These are phyloP conservation scores for Hydnomerulius pinastri DNA, from an alignment of 768 basidiomycete species.

Conservation along the genomic window DNA sequence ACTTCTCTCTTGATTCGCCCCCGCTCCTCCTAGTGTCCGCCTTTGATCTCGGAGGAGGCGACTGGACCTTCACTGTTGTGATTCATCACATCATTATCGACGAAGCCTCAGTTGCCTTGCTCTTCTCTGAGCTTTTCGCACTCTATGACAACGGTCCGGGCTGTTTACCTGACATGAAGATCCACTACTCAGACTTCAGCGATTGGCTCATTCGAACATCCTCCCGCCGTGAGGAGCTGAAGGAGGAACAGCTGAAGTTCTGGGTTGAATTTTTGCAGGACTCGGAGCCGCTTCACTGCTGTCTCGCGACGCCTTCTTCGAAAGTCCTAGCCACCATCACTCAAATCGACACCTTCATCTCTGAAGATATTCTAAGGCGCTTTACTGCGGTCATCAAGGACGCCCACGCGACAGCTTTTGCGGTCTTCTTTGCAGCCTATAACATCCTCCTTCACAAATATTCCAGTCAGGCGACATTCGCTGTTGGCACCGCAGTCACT, in stretches of 20 bases:
- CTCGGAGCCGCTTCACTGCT: slow-evolving; percentile 12
- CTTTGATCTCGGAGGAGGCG: slow-evolving; percentile 12
- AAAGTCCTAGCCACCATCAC: slow-evolving; percentile 7
- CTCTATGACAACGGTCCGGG: slow-evolving; percentile 10
- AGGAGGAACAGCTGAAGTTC: slow-evolving; percentile 8
- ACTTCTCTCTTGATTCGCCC: slow-evolving; percentile 8
- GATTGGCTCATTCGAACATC: slow-evolving; percentile 12
- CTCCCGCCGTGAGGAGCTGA: slow-evolving; percentile 5
- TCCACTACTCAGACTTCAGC: slow-evolving; percentile 18
- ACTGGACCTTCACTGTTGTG: slow-evolving; percentile 10
- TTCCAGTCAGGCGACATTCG: slow-evolving; percentile 10
- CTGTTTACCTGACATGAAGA: slow-evolving; percentile 5
- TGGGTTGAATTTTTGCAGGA: slow-evolving; percentile 6
- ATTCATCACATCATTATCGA: slow-evolving; percentile 19
- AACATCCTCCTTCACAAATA: slow-evolving; percentile 18
- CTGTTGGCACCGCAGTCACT: slow-evolving; percentile 16
- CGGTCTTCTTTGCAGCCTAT: slow-evolving; percentile 15
- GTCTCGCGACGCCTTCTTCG: slow-evolving; percentile 7
- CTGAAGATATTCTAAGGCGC: slow-evolving; percentile 2
- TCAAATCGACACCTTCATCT: slow-evolving; percentile 12
- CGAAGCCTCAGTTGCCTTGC: slow-evolving; percentile 13
- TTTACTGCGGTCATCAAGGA: slow-evolving; percentile 5
- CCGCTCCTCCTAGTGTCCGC: slow-evolving; percentile 10
- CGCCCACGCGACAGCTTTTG: slow-evolving; percentile 8
- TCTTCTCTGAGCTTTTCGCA: slow-evolving; percentile 14